phyloP scores from a whole-genome alignment of 495 filamentous ascomycete genomes.

The Eremomyces bilateralis region DNA sequence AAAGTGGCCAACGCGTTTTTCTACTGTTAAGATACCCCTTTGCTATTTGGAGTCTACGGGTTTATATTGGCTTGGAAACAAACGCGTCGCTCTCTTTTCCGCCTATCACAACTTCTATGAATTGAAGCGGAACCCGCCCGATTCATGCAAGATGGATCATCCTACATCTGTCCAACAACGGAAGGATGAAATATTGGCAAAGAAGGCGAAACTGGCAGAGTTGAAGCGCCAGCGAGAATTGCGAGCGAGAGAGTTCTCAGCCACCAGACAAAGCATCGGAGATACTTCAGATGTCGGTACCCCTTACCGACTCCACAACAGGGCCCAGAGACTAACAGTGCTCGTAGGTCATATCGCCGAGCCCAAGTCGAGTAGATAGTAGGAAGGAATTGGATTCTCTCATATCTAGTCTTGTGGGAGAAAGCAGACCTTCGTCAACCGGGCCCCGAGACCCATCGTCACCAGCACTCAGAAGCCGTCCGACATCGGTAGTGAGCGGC shows the following conservation, averaged over 20 bases:
- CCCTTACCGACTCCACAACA: constrained; percentile 20
- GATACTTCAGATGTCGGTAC: constrained; percentile 19
- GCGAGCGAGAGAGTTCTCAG: constrained; percentile 47
- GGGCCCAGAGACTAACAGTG: neutral
- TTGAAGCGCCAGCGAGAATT: constrained; percentile 79
- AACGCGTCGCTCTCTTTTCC: no score
- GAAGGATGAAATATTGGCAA: constrained; percentile 82
- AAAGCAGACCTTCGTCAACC: constrained; percentile 50
- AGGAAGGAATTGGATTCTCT: constrained; percentile 65
- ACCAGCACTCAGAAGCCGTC: constrained; percentile 47
- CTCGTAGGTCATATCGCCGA: constrained; percentile 40
- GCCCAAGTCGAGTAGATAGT: constrained; percentile 44
- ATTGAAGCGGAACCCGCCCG: no score
- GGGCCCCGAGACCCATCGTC: constrained; percentile 31
- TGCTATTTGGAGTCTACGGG: no score
- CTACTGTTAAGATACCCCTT: no score
- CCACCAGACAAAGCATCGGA: constrained; percentile 39
- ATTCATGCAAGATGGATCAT: no score
- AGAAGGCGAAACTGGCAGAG: constrained; percentile 86
- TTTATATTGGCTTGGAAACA: no score
- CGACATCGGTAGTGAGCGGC: constrained; percentile 61
- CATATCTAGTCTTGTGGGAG: constrained; percentile 57
- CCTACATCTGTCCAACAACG: constrained; percentile 67
- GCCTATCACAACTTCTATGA: no score
- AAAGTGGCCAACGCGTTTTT: no score